phyloP scores from a whole-genome alignment of 2,329 filamentous ascomycete species.

The Lasiodiplodia hormozganensis region DNA sequence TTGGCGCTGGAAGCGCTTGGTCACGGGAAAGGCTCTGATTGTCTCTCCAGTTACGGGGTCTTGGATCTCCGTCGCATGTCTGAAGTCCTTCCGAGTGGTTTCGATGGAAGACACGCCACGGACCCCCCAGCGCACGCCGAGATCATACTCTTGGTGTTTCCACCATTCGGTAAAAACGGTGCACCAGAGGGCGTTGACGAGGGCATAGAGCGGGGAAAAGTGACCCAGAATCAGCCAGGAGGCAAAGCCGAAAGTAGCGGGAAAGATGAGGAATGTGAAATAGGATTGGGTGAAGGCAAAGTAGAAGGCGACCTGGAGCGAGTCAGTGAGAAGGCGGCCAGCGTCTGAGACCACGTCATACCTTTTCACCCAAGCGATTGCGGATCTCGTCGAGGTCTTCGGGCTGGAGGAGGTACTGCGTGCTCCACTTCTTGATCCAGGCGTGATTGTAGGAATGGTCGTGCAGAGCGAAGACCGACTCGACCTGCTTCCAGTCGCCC shows the following conservation, averaged over 20 bases:
- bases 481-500: slow-evolving; percentile 58
- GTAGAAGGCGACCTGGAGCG: slow-evolving; percentile 79
- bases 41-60: slow-evolving; percentile 85
- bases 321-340: slow-evolving; percentile 5
- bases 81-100: slow-evolving; percentile 76
- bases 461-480: slow-evolving; percentile 58
- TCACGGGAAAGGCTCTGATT: slow-evolving; percentile 75
- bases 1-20: slow-evolving; percentile 78
- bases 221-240: slow-evolving; percentile 84
- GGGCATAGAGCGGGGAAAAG: slow-evolving; percentile 82
- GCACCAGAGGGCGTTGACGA: slow-evolving; percentile 83
- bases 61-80: slow-evolving; percentile 75
- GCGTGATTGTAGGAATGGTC: slow-evolving; percentile 60
- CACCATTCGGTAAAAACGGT: slow-evolving; percentile 93
- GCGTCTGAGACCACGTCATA: slow-evolving; percentile 31
- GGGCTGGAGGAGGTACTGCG: slow-evolving; percentile 53
- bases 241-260: slow-evolving; percentile 76
- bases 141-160: slow-evolving; percentile 90
- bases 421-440: slow-evolving; percentile 61
- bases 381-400: slow-evolving; percentile 60
- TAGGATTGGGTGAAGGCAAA: slow-evolving; percentile 94
- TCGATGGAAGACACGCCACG: slow-evolving; percentile 84
- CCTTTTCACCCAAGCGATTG: slow-evolving; percentile 58
- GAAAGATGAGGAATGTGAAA: slow-evolving; percentile 83
- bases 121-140: slow-evolving; percentile 88